phyloP scores from a whole-genome alignment of 345 rosid genomes.

The Tarenaya hassleriana region DNA sequence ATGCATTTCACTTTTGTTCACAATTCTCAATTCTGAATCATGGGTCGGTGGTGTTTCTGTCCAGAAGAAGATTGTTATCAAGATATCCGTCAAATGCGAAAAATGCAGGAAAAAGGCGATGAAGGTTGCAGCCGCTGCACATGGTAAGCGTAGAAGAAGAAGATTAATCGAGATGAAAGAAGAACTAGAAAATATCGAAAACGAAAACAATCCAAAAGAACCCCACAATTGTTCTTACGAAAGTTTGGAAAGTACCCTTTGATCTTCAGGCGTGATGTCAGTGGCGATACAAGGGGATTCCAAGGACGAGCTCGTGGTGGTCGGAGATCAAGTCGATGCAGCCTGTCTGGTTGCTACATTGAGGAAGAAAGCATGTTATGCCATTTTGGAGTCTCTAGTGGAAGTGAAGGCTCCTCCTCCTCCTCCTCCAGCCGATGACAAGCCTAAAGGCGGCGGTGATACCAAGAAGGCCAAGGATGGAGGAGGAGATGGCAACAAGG shows the following conservation, averaged over 20 bases:
- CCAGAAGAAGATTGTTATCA: constrained; percentile 41
- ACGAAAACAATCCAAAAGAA: too few species aligned
- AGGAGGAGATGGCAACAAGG: background rate
- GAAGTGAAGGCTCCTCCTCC: constrained; percentile 20
- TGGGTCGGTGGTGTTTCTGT: constrained; percentile 9
- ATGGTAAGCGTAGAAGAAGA: constrained; percentile 26
- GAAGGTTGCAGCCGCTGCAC: constrained; percentile 30
- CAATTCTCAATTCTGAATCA: background rate
- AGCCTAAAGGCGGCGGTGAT: constrained; percentile 3
- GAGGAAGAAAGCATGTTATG: constrained; percentile 35
- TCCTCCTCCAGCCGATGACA: constrained; percentile 2
- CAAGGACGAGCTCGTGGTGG: constrained; percentile 32
- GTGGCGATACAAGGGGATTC: constrained; percentile 36
- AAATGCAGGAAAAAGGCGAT: constrained; percentile 36
- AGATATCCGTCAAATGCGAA: constrained; percentile 22
- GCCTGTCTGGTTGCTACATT: constrained; percentile 28
- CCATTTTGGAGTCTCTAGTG: constrained; percentile 27
- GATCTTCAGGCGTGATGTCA: constrained; percentile 34
- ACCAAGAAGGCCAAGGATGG: background rate
- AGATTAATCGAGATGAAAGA: background rate
- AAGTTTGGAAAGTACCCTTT: constrained; percentile 4
- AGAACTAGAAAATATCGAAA: too few species aligned
- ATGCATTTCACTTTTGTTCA: background rate
- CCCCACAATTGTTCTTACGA: background rate
- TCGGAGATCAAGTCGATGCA: constrained; percentile 37